These are phyloP conservation scores for Rhizopus delemar DNA, from an alignment of 371 early-diverging fungal species.

Conservation along the genomic window DNA sequence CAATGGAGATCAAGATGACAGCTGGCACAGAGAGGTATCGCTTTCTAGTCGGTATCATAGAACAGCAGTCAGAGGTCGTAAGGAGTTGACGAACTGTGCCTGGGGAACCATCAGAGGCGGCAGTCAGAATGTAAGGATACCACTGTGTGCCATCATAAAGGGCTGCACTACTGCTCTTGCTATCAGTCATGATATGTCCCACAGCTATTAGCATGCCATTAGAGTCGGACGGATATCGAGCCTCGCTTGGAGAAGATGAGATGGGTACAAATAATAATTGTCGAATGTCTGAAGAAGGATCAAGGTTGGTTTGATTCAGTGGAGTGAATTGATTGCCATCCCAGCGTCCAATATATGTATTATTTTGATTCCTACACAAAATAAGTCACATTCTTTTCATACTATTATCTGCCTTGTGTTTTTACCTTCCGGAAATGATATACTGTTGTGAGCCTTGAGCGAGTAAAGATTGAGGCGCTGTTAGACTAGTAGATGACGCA, in stretches of 20 bases:
- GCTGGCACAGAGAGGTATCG: conserved; percentile 57
- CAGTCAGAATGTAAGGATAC: conserved; percentile 64
- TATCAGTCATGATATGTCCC: conserved; percentile 47
- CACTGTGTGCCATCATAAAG: conserved; percentile 64
- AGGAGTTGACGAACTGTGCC: conserved; percentile 32
- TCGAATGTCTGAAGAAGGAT: conserved; percentile 3
- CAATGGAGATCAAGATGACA: conserved; percentile 73
- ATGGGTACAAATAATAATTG: conserved; percentile 42
- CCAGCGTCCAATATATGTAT: conserved; percentile 11
- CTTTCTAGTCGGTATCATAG: conserved; percentile 11
- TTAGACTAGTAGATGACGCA: not conserved
- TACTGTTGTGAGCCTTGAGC: not conserved
- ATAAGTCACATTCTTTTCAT: no score
- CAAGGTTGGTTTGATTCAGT: not conserved
- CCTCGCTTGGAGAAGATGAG: not conserved
- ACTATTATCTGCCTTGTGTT: not conserved
- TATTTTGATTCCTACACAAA: not conserved
- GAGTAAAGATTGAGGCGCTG: not conserved
- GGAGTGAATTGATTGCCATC: conserved; percentile 3
- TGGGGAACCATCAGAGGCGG: conserved; percentile 26
- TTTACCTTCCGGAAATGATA: conserved; percentile 8
- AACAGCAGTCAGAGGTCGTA: conserved; percentile 27
- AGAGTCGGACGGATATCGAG: conserved; percentile 32
- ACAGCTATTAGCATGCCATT: conserved; percentile 51
- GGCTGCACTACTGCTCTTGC: conserved; percentile 58